Base-by-base conservation (phyloP, 495 filamentous ascomycete species). In the Achaetomiella virescens region DNA sequence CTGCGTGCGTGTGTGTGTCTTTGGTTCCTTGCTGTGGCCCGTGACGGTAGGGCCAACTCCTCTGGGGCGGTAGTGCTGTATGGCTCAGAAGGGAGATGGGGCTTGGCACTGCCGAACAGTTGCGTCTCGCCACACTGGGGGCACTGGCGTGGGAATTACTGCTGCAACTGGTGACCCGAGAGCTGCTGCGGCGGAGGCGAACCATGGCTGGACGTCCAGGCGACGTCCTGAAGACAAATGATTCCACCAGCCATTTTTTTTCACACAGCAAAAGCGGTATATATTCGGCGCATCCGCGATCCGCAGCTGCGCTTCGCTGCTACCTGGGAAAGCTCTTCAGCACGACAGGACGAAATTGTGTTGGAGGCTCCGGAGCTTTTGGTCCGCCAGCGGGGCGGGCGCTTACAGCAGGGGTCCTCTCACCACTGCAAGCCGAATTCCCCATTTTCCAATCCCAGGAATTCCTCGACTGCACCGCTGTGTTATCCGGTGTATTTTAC, bases 201-300 rank as follows among this genome's bases (percentile, higher is more conserved):
- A 61, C 29, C 66, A 63, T 62, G 58, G 65, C 61, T 60, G 65
- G 64, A 64, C 67, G 66, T 63, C 66, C 64, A 53, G 48, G 22
- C 14, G 17, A 27, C 22, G 7, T 17, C 14, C 40, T 61, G 56
- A 50, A 45, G 49, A 33, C 33, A 31, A 17, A 54, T 31, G 5
- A 9, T 4, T 31, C 4, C 27, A 10, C 37, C 49, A 36, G 20
- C 48, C 61, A 61, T 67, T 66, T 70, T 59, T 55, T 15, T 55
- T 50, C 64, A 53, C 36, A 1, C 20, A 29, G 37, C 35, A 42
- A 55, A 51, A 41, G 60, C 60, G 60, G 61, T 58, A 61, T 57
- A 53, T 52, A 57, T 45, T 57, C 52, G 55, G 61, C 57, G 47
- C 60, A 50, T 50, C 61, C 55, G 59, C 48, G 58, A 38, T 51